Percentiles rank a stretch among this genome's conserved stretches.
These are phyloP conservation scores for Hypsizygus ulmarius DNA, from an alignment of 1,284 basidiomycete species.

Conservation along the genomic window DNA sequence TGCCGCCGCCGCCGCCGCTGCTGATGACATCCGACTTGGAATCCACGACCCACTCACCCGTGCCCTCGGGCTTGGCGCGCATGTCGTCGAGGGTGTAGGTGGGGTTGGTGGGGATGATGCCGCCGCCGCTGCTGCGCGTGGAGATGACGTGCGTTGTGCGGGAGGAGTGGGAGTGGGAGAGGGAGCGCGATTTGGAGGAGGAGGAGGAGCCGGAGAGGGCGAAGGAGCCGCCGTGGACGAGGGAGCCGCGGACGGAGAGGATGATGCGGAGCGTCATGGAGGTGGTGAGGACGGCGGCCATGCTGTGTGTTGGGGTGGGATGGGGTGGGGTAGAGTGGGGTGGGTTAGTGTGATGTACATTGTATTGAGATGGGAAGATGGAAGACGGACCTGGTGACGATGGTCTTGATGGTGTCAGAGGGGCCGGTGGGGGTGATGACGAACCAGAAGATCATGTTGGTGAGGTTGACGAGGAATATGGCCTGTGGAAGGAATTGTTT, in stretches of 20 bases:
- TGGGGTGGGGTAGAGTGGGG: neutral
- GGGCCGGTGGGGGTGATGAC: conserved; percentile 61
- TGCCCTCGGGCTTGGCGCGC: conserved; percentile 48
- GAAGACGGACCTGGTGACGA: conserved; percentile 53
- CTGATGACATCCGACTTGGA: conserved; percentile 56
- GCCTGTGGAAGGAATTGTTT: conserved; percentile 36
- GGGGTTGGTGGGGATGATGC: conserved; percentile 37
- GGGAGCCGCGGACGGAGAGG: conserved; percentile 70
- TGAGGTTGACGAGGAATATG: conserved; percentile 73
- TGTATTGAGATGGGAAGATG: neutral
- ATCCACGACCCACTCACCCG: conserved; percentile 46
- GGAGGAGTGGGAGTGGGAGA: conserved; percentile 39
- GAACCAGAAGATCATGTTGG: conserved; percentile 81
- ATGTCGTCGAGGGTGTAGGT: conserved; percentile 70
- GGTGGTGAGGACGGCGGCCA: conserved; percentile 79
- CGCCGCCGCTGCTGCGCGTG: conserved; percentile 39
- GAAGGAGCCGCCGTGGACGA: conserved; percentile 66
- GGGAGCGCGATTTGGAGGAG: conserved; percentile 34
- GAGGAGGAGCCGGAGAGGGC: conserved; percentile 52
- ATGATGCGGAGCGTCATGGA: conserved; percentile 84
- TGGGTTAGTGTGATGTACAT: neutral
- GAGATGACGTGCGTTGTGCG: conserved; percentile 51
- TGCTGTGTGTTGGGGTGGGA: conserved; percentile 35
- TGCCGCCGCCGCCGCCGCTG: conserved; percentile 29
- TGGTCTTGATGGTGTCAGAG: conserved; percentile 71